These are phyloP conservation scores for Wallacemonas sp. DNA, from an alignment of 208 protist species.

Conservation along the genomic window DNA sequence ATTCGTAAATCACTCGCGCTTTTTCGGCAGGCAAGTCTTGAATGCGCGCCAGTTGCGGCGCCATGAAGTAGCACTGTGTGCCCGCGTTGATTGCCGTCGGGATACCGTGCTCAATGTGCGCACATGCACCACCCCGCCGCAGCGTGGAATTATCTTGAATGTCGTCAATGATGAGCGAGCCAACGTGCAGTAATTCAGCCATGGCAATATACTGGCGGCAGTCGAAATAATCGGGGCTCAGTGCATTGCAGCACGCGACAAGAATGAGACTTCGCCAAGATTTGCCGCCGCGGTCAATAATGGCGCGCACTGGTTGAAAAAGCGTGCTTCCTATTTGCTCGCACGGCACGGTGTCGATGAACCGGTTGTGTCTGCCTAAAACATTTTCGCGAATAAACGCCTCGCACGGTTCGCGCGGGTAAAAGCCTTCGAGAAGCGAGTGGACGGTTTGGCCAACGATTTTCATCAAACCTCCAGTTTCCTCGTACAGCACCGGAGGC, in stretches of 20 bases:
- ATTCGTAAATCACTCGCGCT: slow-evolving; percentile 44
- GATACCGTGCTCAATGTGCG: slow-evolving; percentile 57
- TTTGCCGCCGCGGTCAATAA: slow-evolving; percentile 70
- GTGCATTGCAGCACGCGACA: slow-evolving; percentile 49
- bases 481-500: slow-evolving; percentile 15
- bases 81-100: slow-evolving; percentile 69
- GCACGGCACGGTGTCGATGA: slow-evolving; percentile 14
- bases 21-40: slow-evolving; percentile 42
- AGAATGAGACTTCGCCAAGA: slow-evolving; percentile 69
- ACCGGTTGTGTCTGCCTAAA: slow-evolving; percentile 31
- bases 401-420: slow-evolving; percentile 37
- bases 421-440: slow-evolving; percentile 33
- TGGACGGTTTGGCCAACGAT: slow-evolving; percentile 40
- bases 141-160: slow-evolving; percentile 71
- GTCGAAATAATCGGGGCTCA: slow-evolving; percentile 58
- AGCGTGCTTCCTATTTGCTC: slow-evolving; percentile 48
- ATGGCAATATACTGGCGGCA: slow-evolving; percentile 54
- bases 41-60: slow-evolving; percentile 37
- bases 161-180: slow-evolving; percentile 80
- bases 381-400: slow-evolving; percentile 53
- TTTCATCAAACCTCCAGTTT: slow-evolving; percentile 36
- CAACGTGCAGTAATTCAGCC: slow-evolving; percentile 66
- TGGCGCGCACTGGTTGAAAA: slow-evolving; percentile 50
- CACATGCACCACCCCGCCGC: slow-evolving; percentile 52
- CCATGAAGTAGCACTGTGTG: slow-evolving; percentile 73